Evolutionary conservation across 768 basidiomycete genomes (phyloP), one percentile per base, ranked within the genome.

Genomic region (Pholiota conissans): DNA sequence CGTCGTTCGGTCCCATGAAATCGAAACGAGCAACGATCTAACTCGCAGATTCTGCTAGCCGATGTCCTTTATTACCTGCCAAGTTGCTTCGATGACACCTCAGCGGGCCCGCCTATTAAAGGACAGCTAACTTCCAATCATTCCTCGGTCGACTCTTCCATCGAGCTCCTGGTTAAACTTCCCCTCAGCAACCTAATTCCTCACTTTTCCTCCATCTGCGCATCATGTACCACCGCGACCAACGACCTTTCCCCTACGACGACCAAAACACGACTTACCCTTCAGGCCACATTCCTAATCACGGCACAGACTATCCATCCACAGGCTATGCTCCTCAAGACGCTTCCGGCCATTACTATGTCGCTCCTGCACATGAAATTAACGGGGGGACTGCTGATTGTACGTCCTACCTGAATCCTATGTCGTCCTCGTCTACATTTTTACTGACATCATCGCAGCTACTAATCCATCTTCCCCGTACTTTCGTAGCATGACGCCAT

Each of bases 21-120:
- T 71, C 68, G 65, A 70, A 68, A 63, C 65, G 69, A 68, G 71
- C 71, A 69, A 68, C 72, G 74, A 75, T 74, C 69, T 73, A 69
- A 67, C 64, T 74, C 70, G 69, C 71, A 68, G 66, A 67, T 67
- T 61, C 55, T 61, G 46, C 68, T 67, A 64, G 71, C 69, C 70
- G 71, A 69, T 65, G 66, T 55, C 61, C 64, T 66, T 67, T n/a
- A n/a, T 63, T 69, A 67, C 62, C 73, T 76, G 68, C 75, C 73
- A 75, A 74, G 70, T 74, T 72, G 69, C 69, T 69, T 64, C 61
- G 52, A 65, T 73, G 75, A 74, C 75, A 75, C 67, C 68, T 75
- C 70, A 70, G 64, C 71, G 73, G 73, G 65, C 69, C 76, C 72
- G 71, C 66, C 69, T 77, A 76, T 76, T 79, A 78, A 79, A 78